A percentile compares a stretch with the other conserved stretches of the same genome.
phyloP scores from a whole-genome alignment of 2,329 filamentous ascomycete species.

The Pseudopyricularia javanii region DNA sequence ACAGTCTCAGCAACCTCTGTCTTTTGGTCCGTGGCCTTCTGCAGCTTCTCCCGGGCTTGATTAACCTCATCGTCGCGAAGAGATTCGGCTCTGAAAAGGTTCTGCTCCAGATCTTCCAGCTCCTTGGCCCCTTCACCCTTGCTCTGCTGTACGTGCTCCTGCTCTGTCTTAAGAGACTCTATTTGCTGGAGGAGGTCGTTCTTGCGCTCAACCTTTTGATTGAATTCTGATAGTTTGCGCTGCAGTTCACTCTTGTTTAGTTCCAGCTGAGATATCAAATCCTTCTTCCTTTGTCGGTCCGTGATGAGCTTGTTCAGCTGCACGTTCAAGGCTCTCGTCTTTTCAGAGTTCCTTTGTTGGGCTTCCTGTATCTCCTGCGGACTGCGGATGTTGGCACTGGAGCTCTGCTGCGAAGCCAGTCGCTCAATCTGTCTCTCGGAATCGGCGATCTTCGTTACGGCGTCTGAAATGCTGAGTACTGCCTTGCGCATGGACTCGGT shows the following conservation, averaged over 20 bases:
- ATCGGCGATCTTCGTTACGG: constrained; percentile 56
- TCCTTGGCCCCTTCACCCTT: constrained; percentile 62
- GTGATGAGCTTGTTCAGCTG: constrained; percentile 51
- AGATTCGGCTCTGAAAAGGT: constrained; percentile 63
- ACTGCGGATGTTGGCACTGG: constrained; percentile 50
- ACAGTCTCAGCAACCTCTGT: constrained; percentile 62
- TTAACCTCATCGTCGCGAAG: constrained; percentile 66
- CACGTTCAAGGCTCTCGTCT: constrained; percentile 51
- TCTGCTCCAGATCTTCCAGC: constrained; percentile 60
- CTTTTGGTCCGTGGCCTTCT: constrained; percentile 57
- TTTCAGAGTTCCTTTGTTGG: constrained; percentile 53
- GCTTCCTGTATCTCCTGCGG: constrained; percentile 76
- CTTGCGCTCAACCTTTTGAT: constrained; percentile 73
- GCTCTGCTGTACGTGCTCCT: constrained; percentile 52
- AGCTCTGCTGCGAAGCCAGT: constrained; percentile 60
- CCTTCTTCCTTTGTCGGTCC: constrained; percentile 61
- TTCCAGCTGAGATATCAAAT: constrained; percentile 58
- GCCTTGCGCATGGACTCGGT: constrained; percentile 67
- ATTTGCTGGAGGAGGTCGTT: constrained; percentile 57
- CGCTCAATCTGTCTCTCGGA: constrained; percentile 64
- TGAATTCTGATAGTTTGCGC: constrained; percentile 58
- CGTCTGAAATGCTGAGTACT: constrained; percentile 62
- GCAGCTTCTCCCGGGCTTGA: constrained; percentile 60
- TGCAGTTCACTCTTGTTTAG: constrained; percentile 64
- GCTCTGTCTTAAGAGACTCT: constrained; percentile 58